Percentiles rank a stretch among this genome's conserved stretches.
Evolutionary conservation across 345 rosid species (phyloP).

Genomic region (Salix arbutifolia): DNA sequence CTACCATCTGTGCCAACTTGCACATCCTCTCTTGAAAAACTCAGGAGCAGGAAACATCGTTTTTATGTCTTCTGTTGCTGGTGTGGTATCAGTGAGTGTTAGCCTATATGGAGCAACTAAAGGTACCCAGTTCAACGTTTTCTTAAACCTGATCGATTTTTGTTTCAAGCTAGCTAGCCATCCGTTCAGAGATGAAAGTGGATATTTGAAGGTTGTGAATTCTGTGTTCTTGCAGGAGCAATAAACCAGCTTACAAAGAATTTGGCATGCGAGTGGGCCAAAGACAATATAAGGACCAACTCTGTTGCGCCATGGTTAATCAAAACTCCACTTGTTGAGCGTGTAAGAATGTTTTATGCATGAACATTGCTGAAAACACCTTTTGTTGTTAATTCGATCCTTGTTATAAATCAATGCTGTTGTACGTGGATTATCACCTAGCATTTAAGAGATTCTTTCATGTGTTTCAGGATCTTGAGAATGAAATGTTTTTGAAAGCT

Average conservation of each 20-base stretch:
- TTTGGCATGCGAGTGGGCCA: conserved; percentile 28
- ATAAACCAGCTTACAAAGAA: conserved; percentile 14
- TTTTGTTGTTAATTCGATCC: background rate
- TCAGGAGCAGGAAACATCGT: conserved; percentile 22
- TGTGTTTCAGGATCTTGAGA: background rate
- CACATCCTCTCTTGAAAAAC: conserved; percentile 19
- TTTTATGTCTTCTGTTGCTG: conserved; percentile 18
- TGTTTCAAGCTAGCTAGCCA: background rate
- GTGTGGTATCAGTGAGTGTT: background rate
- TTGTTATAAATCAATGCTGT: background rate
- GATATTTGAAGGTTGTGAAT: background rate
- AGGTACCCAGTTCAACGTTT: background rate
- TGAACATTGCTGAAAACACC: no score
- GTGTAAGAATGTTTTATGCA: background rate
- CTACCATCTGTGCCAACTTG: conserved; percentile 17
- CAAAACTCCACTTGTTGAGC: conserved; percentile 6
- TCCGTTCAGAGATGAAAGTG: background rate
- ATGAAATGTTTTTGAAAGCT: background rate
- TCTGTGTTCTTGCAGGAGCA: conserved; percentile 11
- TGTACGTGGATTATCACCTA: background rate
- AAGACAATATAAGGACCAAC: conserved; percentile 19
- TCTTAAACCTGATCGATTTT: background rate
- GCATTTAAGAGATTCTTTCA: background rate
- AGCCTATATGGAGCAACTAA: conserved; percentile 14
- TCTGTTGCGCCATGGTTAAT: conserved; percentile 18